Evolutionary conservation across 2,329 filamentous ascomycete species (phyloP), one percentile per base, ranked within the genome.

Genomic region (Phialophora verrucosa): DNA sequence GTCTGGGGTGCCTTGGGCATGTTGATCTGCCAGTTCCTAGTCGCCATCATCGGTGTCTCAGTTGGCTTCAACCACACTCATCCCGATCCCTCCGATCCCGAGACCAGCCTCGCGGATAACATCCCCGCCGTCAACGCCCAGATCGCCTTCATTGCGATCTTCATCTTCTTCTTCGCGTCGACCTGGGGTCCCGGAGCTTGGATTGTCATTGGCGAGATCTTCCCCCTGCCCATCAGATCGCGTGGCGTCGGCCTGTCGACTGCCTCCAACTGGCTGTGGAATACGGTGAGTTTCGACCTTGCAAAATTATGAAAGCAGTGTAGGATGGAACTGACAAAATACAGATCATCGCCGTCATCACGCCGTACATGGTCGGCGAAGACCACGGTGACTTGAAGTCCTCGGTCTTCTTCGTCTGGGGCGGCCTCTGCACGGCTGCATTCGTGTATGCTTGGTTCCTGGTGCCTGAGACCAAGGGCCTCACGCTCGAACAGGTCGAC

Each of bases 211-310:
- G 92, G 92, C 76, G 92, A 97, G 83, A 90, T 95, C 79, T 96
- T 91, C 87, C 92, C 92, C 64, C 87, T 96, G 62, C 91, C 91
- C 68, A 94, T 96, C 80, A 91, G 93, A 74, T 91, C 93, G 49
- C 91, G 91, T 72, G 93, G 92, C 82, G 92, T 96, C 65, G 92
- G 87, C 73, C 85, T 96, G 55, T 93, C 92, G 49, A 96, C 93
- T 12, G 91, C 92, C 68, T 92, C 89, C 76, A 96, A 96, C 86
- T 96, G 92, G 92, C 85, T 95, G 69, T 95, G 91, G 91, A 95
- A 93, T 83, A 92, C 88, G 78, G 78, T 85, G 77, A 87, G 61
- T 54, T 90, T 86, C 31, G 6, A 88, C 89, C 14, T 91, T 89
- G 83, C 2, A 88, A 53, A 53, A 44, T 55, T 20, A 50, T 56